Evolutionary conservation across 2,329 filamentous ascomycete genomes (phyloP), one percentile per base, ranked within the genome.

Genomic region (Cercospora sesami): DNA sequence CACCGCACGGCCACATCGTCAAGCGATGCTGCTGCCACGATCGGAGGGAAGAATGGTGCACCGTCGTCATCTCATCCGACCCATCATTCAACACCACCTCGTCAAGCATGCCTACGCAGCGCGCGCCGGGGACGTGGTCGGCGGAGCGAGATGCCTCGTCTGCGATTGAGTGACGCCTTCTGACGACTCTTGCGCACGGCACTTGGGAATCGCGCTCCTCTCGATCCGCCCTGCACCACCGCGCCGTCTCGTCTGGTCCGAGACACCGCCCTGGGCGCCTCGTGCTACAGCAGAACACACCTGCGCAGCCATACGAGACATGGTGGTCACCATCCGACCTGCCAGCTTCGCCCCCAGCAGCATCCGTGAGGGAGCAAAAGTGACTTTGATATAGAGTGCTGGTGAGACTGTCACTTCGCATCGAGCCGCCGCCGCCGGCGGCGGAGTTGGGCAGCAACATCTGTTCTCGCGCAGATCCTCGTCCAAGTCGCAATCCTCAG

Each of bases 161-260:
- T 31, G 42, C 39, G 39, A 63, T 63, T 53, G 18, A 51, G 60
- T 63, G 60, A 63, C 60, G 60, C 60, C 60, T 63, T 53, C 60
- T 63, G 60, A 53, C 60, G 42, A 53, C 60, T 33, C 59, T 28
- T 21, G 39, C 60, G 26, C 60, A 51, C 60, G 60, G 60, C 60
- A 62, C 60, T 62, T 31, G 60, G 36, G 39, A 30, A 21, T 28
- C 18, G 18, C 48, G 48, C 23, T 21, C 48, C 18, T 53, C 33
- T 36, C 33, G 33, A 36, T 16, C 14, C 45, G 8, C 4, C 2
- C 48, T 21, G 48, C 48, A 21, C 48, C 36, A 39, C 18, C 48
- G 48, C 48, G 48, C 48, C 48, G 18, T 53, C 48, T 53, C 48
- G 36, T 39, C 36, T 39, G 36, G 14, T 39, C 48, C 48, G 48